Percentiles rank a stretch among this genome's conserved stretches.
Evolutionary conservation across 139 green algal species (phyloP).

Genomic region (Closterium sp.): DNA sequence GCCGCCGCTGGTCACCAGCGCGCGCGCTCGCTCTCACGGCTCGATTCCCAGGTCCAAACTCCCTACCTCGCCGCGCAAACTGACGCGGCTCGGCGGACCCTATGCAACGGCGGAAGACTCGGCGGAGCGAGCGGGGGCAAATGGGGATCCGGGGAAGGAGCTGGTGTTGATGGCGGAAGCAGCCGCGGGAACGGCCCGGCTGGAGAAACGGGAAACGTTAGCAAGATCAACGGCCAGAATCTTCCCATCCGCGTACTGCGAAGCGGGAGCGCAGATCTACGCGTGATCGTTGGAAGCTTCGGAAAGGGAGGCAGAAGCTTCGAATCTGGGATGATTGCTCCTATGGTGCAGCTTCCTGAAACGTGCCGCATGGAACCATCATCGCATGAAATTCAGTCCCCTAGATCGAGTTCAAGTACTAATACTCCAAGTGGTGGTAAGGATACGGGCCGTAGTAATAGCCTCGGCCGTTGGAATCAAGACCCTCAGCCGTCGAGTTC

Average conservation of each 20-base stretch:
- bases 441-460: too few relatives aligned
- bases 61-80: not conserved
- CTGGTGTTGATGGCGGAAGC: not conserved
- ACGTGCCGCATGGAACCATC: not conserved
- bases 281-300: not conserved
- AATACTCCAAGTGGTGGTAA: too few relatives aligned
- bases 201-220: not conserved
- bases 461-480: not conserved
- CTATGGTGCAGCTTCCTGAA: not conserved
- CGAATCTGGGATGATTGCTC: not conserved
- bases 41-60: not conserved
- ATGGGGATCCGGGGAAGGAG: not conserved
- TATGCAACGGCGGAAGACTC: not conserved
- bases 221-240: not conserved
- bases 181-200: not conserved
- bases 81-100: too few relatives aligned
- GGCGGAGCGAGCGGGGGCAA: not conserved
- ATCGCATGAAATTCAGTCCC: not conserved
- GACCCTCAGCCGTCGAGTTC: not conserved
- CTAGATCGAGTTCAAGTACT: too few relatives aligned
- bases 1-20: not conserved
- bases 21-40: not conserved
- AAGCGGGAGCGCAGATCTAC: not conserved
- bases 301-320: not conserved
- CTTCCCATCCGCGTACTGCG: not conserved